These are phyloP conservation scores for Paramecium biaurelia DNA, from an alignment of 73 alveolate genomes.

Conservation along the genomic window DNA sequence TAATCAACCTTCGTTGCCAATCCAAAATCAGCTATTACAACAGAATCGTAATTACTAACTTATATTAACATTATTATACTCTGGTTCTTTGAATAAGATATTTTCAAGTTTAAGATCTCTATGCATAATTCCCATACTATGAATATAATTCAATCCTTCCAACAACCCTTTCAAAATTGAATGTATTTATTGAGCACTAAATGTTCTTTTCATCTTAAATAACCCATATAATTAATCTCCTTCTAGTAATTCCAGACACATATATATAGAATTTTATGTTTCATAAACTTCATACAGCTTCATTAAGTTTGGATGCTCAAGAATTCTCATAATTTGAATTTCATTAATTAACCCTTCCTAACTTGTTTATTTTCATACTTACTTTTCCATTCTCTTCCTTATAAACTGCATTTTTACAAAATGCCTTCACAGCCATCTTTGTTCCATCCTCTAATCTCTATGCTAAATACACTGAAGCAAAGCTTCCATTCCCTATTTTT, in stretches of 20 bases:
- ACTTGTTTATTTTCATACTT: not conserved
- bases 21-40: constrained; percentile 68
- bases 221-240: constrained; percentile 50
- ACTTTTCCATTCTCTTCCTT: constrained; percentile 62
- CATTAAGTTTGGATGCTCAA: constrained; percentile 62
- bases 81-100: constrained; percentile 41
- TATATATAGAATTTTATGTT: constrained; percentile 53
- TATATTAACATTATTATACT: not conserved
- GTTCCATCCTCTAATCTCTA: constrained; percentile 56
- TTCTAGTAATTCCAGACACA: constrained; percentile 47
- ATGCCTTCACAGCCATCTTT: constrained; percentile 63
- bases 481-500: constrained; percentile 64
- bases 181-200: not conserved
- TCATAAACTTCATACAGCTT: constrained; percentile 64
- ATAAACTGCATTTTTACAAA: constrained; percentile 54
- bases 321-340: constrained; percentile 44
- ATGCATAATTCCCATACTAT: constrained; percentile 43
- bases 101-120: constrained; percentile 48
- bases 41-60: not conserved
- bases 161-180: not conserved
- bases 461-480: constrained; percentile 61
- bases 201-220: constrained; percentile 2
- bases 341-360: constrained; percentile 64
- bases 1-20: constrained; percentile 41
- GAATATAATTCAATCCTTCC: constrained; percentile 29